Percentiles rank a stretch among this genome's conserved stretches.
These are phyloP conservation scores for Haberlea rhodopensis DNA, from an alignment of 257 asterid genomes.

Conservation along the genomic window DNA sequence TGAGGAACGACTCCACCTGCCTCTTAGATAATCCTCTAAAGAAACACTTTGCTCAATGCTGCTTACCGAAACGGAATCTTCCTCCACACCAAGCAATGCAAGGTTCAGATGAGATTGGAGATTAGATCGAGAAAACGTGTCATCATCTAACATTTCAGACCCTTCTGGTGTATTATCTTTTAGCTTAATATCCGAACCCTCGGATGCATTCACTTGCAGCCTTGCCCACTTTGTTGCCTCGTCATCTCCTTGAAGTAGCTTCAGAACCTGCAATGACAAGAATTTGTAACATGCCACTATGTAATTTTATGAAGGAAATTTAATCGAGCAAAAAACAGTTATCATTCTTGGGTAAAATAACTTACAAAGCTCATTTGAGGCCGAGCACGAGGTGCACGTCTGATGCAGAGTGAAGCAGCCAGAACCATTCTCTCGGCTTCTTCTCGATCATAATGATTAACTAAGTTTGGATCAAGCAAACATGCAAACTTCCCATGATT, in stretches of 20 bases:
- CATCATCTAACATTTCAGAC: slow-evolving; percentile 63
- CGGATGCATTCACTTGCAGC: slow-evolving; percentile 56
- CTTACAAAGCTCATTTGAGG: slow-evolving; percentile 89
- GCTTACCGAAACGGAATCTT: slow-evolving; percentile 69
- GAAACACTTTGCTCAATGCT: slow-evolving; percentile 80
- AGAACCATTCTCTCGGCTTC: slow-evolving; percentile 79
- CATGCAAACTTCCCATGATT: slow-evolving; percentile 51
- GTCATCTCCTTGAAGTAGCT: slow-evolving; percentile 78
- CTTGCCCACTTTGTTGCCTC: slow-evolving; percentile 73
- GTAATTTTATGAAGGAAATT: slow-evolving; percentile 3
- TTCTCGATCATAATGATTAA: slow-evolving; percentile 49
- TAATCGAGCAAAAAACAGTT: neutral
- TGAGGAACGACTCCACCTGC: slow-evolving; percentile 88
- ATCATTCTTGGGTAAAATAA: slow-evolving; percentile 7
- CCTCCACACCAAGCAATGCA: slow-evolving; percentile 78
- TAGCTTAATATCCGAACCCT: slow-evolving; percentile 32
- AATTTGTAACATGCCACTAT: neutral
- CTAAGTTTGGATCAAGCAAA: slow-evolving; percentile 68
- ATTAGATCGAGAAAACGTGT: slow-evolving; percentile 53
- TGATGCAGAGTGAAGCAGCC: slow-evolving; percentile 83
- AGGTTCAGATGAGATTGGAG: slow-evolving; percentile 78
- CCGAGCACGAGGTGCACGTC: slow-evolving; percentile 87
- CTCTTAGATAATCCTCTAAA: slow-evolving; percentile 72
- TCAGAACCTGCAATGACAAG: slow-evolving; percentile 45
- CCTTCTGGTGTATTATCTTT: slow-evolving; percentile 43